These are phyloP conservation scores for Didymella exigua DNA, from an alignment of 2,329 filamentous ascomycete species.

Conservation along the genomic window DNA sequence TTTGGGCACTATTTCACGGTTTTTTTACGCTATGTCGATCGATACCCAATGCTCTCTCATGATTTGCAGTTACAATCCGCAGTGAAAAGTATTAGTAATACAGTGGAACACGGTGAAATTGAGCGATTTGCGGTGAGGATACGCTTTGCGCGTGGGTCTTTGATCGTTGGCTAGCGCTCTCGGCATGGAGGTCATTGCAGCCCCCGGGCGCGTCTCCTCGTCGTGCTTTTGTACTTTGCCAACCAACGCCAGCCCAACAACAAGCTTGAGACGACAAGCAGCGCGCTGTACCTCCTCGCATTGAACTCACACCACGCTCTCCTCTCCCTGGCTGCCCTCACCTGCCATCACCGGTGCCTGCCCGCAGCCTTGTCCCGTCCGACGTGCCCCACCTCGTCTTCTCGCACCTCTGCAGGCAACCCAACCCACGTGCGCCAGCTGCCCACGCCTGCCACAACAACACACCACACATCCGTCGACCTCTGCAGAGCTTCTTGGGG, in stretches of 20 bases:
- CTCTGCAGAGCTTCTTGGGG: conserved; percentile 26
- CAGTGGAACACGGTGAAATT: conserved; percentile 17
- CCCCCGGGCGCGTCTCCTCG: conserved; percentile 25
- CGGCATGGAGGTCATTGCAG: conserved; percentile 18
- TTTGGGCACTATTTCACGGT: not conserved
- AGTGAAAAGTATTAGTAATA: conserved; percentile 15
- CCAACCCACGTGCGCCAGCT: conserved; percentile 28
- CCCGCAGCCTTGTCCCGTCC: conserved; percentile 33
- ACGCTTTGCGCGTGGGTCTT: conserved; percentile 16
- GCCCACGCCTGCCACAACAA: conserved; percentile 18
- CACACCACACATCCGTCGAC: conserved; percentile 13
- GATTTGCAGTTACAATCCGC: not conserved
- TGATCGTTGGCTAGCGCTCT: conserved; percentile 20
- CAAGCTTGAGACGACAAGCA: conserved; percentile 27
- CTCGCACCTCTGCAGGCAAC: conserved; percentile 36
- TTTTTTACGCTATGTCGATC: conserved; percentile 1
- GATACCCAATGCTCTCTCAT: conserved; percentile 12
- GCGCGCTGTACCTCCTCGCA: conserved; percentile 28
- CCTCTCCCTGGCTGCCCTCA: conserved; percentile 6
- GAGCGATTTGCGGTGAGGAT: conserved; percentile 17
- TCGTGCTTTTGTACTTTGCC: conserved; percentile 24
- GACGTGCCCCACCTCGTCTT: conserved; percentile 44
- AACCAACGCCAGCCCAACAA: conserved; percentile 24
- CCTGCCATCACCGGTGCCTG: conserved; percentile 25
- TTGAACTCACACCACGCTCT: conserved; percentile 11